Percentiles rank a stretch among this genome's conserved stretches.
phyloP scores from a whole-genome alignment of 495 filamentous ascomycete genomes.

The Podospora pseudopauciseta region DNA sequence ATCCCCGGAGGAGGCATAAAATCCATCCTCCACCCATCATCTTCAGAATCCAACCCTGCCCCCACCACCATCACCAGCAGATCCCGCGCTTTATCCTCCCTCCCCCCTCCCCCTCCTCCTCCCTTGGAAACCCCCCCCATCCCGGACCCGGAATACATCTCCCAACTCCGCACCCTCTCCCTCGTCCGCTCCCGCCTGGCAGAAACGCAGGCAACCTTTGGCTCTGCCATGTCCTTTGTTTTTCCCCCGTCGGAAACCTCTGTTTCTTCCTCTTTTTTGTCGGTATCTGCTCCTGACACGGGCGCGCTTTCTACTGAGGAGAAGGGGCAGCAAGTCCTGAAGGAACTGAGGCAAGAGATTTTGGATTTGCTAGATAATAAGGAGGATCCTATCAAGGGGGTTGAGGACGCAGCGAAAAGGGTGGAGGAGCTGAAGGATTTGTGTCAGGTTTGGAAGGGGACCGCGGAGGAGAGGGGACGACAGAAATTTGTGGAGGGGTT shows the following conservation, averaged over 20 bases:
- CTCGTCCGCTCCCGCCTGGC: conserved; percentile 79
- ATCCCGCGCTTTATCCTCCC: not conserved
- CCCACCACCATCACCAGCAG: conserved; percentile 11
- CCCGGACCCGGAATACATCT: conserved; percentile 65
- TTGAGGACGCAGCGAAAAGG: conserved; percentile 65
- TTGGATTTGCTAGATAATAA: conserved; percentile 57
- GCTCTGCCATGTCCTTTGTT: conserved; percentile 89
- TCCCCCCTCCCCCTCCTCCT: conserved; percentile 16
- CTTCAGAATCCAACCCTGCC: conserved; percentile 9
- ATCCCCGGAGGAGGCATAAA: conserved; percentile 47
- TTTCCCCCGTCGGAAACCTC: conserved; percentile 76
- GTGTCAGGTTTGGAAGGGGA: conserved; percentile 82
- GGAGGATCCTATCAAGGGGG: conserved; percentile 46
- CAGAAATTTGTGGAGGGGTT: conserved; percentile 76
- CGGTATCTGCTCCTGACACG: conserved; percentile 74
- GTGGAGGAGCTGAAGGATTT: conserved; percentile 71
- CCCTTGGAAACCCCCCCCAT: conserved; percentile 12
- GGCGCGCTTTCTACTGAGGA: conserved; percentile 65
- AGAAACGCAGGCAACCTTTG: conserved; percentile 81
- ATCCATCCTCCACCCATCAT: conserved; percentile 3
- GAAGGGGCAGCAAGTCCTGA: conserved; percentile 70
- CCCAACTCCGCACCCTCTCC: conserved; percentile 74
- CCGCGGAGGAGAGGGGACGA: conserved; percentile 86
- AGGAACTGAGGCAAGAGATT: conserved; percentile 68
- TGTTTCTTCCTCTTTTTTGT: conserved; percentile 71